Base-by-base conservation (phyloP, 140 eudicot genomes). In the Cichorium intybus region DNA sequence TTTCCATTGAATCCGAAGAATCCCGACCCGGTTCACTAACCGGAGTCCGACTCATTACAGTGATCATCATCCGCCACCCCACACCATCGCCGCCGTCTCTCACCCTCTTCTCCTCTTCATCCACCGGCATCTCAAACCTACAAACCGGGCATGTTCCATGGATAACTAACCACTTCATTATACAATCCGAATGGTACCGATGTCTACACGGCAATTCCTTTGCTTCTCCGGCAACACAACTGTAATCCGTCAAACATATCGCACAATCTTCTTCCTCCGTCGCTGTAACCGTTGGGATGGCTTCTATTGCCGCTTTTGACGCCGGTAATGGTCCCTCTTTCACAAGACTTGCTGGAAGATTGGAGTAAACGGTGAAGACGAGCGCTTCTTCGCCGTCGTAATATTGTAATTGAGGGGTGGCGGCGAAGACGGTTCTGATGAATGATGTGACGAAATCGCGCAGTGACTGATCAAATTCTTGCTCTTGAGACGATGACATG, bases 181-280 rank as follows among this genome's bases (percentile, higher is more conserved):
- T 49, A 59, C 95, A 87, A 20, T 47, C 80, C 54, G 69, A 28
- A 66, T 84, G 91, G 28, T 65, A 84, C 62, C 33, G 35, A 56
- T 83, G 95, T 75, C 72, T 79, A 61, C 95, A 86, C 43, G 87
- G 85, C 87, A 86, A 51, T 48, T 80, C 85, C 16, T 72, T 86
- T 3, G 33, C 81, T 56, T 61, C 72, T 2, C 37, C 76, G 39
- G 31, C 54, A 10, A 11, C 67, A 23, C 58, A 78, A 24, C 58
- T 77, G 56, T 47, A 77, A 58, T 80, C 95, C 75, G 51, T 33
- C 57, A 83, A 66, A 65, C 87, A 84, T 5, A 84, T 78, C 58
- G 82, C 31, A 43, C 91, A 84, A 23, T 80, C 84, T 28, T 67
- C 87, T 58, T 26, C 62, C n/a, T 71, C 75, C 18, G 48, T 45